phyloP scores from a whole-genome alignment of 2,329 filamentous ascomycete species.

The Cytospora leucostoma region DNA sequence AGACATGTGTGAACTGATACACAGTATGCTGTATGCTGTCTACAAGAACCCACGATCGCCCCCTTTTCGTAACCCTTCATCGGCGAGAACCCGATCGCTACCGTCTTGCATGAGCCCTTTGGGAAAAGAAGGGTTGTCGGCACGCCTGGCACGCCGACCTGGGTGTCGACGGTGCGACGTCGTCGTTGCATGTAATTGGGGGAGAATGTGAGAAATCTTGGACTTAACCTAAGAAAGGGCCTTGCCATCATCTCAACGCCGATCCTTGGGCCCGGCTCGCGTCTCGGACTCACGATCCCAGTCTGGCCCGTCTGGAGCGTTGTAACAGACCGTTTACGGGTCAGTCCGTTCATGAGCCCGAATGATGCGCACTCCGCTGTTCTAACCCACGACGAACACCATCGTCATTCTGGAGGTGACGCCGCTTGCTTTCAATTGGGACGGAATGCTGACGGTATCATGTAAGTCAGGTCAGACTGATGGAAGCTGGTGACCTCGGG shows the following conservation, averaged over 20 bases:
- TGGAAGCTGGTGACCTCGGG: slow-evolving; percentile 1
- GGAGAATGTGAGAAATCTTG: not conserved
- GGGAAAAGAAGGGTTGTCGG: not conserved
- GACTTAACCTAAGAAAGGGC: not conserved
- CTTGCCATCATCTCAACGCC: slow-evolving; percentile 10
- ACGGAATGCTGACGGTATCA: not conserved
- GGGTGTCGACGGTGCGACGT: slow-evolving; percentile 11
- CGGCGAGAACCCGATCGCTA: slow-evolving; percentile 13
- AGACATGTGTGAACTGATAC: not conserved
- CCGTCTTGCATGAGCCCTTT: slow-evolving; percentile 14
- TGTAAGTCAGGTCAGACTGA: not conserved
- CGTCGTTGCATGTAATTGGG: not conserved
- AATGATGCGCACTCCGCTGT: not conserved
- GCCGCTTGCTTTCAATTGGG: not conserved
- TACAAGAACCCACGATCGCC: not conserved
- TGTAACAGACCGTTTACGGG: not conserved
- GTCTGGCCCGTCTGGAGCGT: not conserved
- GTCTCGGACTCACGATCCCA: slow-evolving; percentile 7
- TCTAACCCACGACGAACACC: not conserved
- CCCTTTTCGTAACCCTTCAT: not conserved
- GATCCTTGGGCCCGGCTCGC: slow-evolving; percentile 19
- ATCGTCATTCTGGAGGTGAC: not conserved
- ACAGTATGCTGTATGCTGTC: not conserved
- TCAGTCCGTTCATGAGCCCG: not conserved
- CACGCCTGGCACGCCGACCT: not conserved